A percentile compares a stretch with the other conserved stretches of the same genome.
These are phyloP conservation scores for Raphidocelis subcapitata DNA, from an alignment of 139 green algal genomes.

Conservation along the genomic window DNA sequence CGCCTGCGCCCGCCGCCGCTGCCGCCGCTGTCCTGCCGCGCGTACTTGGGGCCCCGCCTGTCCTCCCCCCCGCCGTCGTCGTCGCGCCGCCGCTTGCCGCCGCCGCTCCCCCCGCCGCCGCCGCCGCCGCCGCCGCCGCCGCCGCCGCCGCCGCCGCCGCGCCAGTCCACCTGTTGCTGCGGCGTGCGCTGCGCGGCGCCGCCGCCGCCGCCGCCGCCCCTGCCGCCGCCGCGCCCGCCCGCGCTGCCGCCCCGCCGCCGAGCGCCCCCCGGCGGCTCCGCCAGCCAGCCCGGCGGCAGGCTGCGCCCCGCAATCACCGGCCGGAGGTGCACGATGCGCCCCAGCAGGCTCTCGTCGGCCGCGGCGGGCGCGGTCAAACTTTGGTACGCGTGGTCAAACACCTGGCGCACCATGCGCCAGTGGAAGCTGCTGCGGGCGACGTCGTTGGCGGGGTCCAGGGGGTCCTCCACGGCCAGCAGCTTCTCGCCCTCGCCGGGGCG, in stretches of 20 bases:
- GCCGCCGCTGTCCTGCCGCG: neutral
- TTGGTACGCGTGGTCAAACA: slow-evolving; percentile 63
- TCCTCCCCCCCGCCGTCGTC: neutral
- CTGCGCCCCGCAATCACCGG: slow-evolving; percentile 39
- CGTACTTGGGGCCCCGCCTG: neutral
- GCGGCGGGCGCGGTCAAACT: slow-evolving; percentile 39
- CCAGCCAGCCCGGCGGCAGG: slow-evolving; percentile 11
- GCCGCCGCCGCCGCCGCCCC: neutral
- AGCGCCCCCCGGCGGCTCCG: neutral
- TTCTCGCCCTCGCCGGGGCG: no score
- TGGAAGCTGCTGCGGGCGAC: slow-evolving; percentile 61
- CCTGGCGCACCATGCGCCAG: slow-evolving; percentile 52
- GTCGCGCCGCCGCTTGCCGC: neutral
- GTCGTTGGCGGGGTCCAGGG: slow-evolving; percentile 48
- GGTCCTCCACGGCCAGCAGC: slow-evolving; percentile 82
- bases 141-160: neutral
- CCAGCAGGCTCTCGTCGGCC: slow-evolving; percentile 45
- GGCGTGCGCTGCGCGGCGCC: neutral
- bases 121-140: neutral
- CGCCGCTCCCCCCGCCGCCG: neutral
- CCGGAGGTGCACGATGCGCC: slow-evolving; percentile 60
- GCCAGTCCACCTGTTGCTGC: neutral
- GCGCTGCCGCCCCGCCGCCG: neutral
- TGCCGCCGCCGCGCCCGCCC: neutral
- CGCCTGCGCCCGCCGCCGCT: neutral